Evolutionary conservation across 2,329 filamentous ascomycete genomes (phyloP).

Genomic region (Aureobasidium mangrovei): DNA sequence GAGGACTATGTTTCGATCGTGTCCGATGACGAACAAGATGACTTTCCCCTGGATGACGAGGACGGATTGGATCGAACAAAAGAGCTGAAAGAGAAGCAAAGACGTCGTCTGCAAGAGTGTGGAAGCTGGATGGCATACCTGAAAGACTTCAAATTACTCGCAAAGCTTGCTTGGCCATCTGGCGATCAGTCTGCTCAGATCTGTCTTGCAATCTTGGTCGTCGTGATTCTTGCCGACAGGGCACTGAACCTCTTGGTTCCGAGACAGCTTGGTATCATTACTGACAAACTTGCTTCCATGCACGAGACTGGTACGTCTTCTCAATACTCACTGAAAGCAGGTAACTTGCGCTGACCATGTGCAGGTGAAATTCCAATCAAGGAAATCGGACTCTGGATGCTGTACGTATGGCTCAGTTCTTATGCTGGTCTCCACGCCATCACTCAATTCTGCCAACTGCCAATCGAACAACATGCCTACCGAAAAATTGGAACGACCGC

Average conservation of each 20-base stretch:
- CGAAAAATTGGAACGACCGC: constrained; percentile 50
- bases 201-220: constrained; percentile 55
- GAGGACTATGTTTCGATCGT: constrained; percentile 14
- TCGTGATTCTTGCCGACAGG: constrained; percentile 63
- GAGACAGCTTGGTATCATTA: constrained; percentile 71
- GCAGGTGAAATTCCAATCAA: constrained; percentile 38
- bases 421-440: constrained; percentile 44
- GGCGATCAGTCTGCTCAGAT: constrained; percentile 58
- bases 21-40: constrained; percentile 17
- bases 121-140: constrained; percentile 71
- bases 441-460: constrained; percentile 44
- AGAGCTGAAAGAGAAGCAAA: constrained; percentile 44
- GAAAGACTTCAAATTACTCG: constrained; percentile 63
- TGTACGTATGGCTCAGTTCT: constrained; percentile 42
- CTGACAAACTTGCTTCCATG: constrained; percentile 53
- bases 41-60: constrained; percentile 34
- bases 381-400: constrained; percentile 44
- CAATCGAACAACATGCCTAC: constrained; percentile 50
- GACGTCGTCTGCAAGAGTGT: constrained; percentile 60
- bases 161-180: constrained; percentile 72
- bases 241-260: constrained; percentile 68
- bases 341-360: not conserved
- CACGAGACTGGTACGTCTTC: constrained; percentile 33
- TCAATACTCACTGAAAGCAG: not conserved
- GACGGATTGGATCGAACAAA: constrained; percentile 47